Evolutionary conservation across 2,329 filamentous ascomycete species (phyloP), one percentile per base, ranked within the genome.

Genomic region (Fusarium drepaniforme): DNA sequence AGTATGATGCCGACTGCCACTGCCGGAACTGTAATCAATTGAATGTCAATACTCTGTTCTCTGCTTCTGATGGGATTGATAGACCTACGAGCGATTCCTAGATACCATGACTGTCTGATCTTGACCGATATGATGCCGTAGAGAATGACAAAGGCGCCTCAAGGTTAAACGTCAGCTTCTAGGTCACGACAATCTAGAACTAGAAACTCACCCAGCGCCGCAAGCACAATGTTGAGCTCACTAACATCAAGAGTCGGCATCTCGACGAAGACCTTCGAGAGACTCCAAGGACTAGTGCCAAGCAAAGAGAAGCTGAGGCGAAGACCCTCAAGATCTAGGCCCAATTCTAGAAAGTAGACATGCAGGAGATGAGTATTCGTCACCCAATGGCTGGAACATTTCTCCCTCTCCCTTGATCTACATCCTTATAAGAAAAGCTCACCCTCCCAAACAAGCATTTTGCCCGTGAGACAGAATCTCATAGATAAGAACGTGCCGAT

Each of bases 101-200:
- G 81, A 72, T 88, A 89, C 87, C 87, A 89, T 28, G 81, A 80
- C 65, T 84, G 83, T 80, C 89, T 90, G 73, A 90, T 85, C 77
- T 88, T 86, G 61, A 88, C 84, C 0, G 88, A 88, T 12, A 87
- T 81, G 58, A 89, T 75, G 35, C 87, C 88, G 75, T 86, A 90
- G 3, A 85, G 61, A 6, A 88, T 75, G 13, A 84, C 86, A 75
- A 88, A 90, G 13, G 81, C 79, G 56, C 88, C 86, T 85, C 23
- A 4, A 30, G 30, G 28, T 30, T 7, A 30, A 65, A 8, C 16
- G 57, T 89, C 25, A 90, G 82, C 72, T 86, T 88, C 78, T 90
- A 90, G 4, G 83, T 82, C 33, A 87, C 65, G 60, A 91, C 79
- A 16, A 90, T 85, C 8, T 88, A 85, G 91, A 67, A 30, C 3